Conservation (phyloP, 805 yeast genomes). For the Monosporozyma yasuniensis region DNA sequence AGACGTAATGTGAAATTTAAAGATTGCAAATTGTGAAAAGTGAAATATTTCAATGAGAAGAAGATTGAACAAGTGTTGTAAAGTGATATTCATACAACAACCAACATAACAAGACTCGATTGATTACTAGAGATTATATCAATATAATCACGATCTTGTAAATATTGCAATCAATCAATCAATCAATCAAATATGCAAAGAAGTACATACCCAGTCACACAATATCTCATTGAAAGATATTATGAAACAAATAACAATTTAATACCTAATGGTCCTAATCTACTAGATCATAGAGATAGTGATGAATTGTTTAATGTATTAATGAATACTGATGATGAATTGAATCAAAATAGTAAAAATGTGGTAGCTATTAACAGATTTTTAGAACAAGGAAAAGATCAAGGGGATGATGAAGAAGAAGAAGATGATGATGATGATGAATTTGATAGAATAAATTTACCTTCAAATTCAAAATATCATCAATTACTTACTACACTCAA, state of each 20-base stretch:
- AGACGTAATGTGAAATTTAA: neutral
- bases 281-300: conserved; percentile 3
- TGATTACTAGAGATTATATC: too few species aligned
- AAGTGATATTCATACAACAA: too few species aligned
- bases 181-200: neutral
- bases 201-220: conserved; percentile 10
- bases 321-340: neutral
- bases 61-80: too few species aligned
- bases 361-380: neutral
- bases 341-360: neutral
- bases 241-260: conserved; percentile 3
- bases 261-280: conserved; percentile 5
- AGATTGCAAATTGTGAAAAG: neutral
- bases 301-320: conserved; percentile 7
- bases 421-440: neutral
- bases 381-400: neutral
- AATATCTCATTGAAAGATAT: conserved; percentile 11
- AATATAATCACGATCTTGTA: too few species aligned
- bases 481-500: neutral
- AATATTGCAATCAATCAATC: neutral
- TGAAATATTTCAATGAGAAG: neutral
- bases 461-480: neutral
- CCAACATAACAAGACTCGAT: too few species aligned
- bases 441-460: neutral
- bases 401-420: neutral